Conservation (phyloP, 148 eudicot species). For the Beta vulgaris region DNA sequence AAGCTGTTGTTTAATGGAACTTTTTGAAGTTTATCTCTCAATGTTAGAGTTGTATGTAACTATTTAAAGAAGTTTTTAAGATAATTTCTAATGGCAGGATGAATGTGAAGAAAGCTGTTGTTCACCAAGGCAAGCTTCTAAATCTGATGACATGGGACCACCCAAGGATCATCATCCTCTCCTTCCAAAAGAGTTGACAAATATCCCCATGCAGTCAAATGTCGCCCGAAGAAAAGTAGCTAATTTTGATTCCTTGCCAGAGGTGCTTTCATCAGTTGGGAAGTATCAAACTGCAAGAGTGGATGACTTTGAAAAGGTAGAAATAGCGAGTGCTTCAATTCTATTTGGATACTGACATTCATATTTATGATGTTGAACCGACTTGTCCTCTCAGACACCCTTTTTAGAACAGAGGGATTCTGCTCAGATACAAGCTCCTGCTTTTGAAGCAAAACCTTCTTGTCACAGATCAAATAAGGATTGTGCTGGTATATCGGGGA, state of each 20-base stretch:
- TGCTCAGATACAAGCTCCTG: background rate
- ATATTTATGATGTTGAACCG: background rate
- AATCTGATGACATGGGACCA: conserved; percentile 1
- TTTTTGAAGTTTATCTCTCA: too few relatives aligned
- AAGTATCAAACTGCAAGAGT: background rate
- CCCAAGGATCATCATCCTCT: conserved; percentile 2
- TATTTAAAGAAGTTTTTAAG: background rate
- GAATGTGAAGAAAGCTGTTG: background rate
- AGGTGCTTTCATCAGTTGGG: background rate
- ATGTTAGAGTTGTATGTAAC: too few relatives aligned
- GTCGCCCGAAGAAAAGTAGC: background rate
- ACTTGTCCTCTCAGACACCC: conserved; percentile 8
- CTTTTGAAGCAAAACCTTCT: background rate
- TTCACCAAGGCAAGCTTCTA: conserved; percentile 1
- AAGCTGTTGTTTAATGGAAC: background rate
- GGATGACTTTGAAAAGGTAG: background rate
- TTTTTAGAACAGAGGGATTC: conserved; percentile 1
- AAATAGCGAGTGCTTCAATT: background rate
- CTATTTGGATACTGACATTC: conserved; percentile 7
- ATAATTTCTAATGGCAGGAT: conserved; percentile 3
- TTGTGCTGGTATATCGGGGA: background rate
- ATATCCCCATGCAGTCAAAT: background rate
- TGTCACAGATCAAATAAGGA: background rate
- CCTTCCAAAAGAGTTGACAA: background rate
- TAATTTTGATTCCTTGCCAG: background rate